Evolutionary conservation across 495 filamentous ascomycete species (phyloP), one percentile per base, ranked within the genome.

Genomic region (Trichoderma erinaceum): DNA sequence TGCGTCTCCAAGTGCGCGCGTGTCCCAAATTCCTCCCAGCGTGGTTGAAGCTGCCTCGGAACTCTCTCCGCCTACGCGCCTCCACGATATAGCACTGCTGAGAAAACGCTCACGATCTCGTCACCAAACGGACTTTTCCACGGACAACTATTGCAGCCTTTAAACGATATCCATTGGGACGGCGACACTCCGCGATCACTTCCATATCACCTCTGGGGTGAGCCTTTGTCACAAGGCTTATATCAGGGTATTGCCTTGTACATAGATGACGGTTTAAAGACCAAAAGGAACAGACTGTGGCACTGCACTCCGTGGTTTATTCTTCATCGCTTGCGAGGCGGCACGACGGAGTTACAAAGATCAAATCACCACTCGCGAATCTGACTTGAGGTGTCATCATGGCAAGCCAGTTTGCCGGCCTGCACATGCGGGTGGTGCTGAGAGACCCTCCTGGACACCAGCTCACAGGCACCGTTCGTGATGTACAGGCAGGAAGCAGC

Each of bases 351-450:
- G n/a, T 12, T 25, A 21, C 41, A 13, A 10, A n/a, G 11, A 15
- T 16, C 29, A 32, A 6, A 0, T 43, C 48, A 25, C 35, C 23
- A 18, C 6, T 23, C 16, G 52, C 44, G 56, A 3, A 61, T 12
- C 6, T 25, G 56, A 1, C 23, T 18, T 32, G 56, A 38, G 23
- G 23, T 32, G 21, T 67, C 46, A 66, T 67, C 67, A 77, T 77
- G 76, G 71, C 75, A 25, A 50, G 73, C 69, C 83, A 89, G 71
- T 94, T 95, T 76, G 88, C 93, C 69, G 92, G 92, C 41, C 84
- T 92, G 73, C 87, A 88, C 68, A 90, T 96, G 75, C 76, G 89
- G 65, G 86, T 96, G 70, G 92, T 88, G 15, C 81, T 97, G 65
- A 85, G 79, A 66, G 76, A 87, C 64, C 92, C 92, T 35, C 83